These are phyloP conservation scores for Xylaria sp. DNA, from an alignment of 2,329 filamentous ascomycete genomes.

Conservation along the genomic window DNA sequence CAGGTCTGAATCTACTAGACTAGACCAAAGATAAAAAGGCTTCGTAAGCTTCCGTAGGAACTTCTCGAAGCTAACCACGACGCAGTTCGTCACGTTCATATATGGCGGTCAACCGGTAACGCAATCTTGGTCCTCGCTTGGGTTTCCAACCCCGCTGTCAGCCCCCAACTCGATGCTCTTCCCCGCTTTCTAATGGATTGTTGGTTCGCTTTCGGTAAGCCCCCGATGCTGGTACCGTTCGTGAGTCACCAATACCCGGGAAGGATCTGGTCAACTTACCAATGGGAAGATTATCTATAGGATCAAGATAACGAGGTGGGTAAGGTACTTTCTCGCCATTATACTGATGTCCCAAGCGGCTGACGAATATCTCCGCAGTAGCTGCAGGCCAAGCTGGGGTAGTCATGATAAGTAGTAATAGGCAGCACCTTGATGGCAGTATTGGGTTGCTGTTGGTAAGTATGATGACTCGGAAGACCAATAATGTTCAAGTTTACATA, in stretches of 20 bases:
- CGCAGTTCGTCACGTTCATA: constrained; percentile 20
- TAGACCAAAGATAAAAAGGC: constrained; percentile 28
- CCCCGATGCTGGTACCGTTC: background rate
- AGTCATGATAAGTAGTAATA: background rate
- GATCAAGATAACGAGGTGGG: constrained; percentile 3
- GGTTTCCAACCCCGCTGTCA: constrained; percentile 26
- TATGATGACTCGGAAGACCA: background rate
- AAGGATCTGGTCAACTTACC: constrained; percentile 6
- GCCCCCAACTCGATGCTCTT: constrained; percentile 24
- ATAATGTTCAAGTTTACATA: background rate
- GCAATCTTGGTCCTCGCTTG: constrained; percentile 10
- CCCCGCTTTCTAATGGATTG: constrained; percentile 25
- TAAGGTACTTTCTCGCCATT: constrained; percentile 8
- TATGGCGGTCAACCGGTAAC: constrained; percentile 26
- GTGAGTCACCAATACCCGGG: constrained; percentile 23
- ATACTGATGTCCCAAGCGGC: background rate
- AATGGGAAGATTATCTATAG: constrained; percentile 9
- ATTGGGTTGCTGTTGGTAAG: constrained; percentile 4
- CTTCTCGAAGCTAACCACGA: constrained; percentile 5
- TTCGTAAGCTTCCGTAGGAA: constrained; percentile 40
- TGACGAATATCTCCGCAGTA: constrained; percentile 33
- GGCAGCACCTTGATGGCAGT: constrained; percentile 20
- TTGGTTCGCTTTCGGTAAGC: constrained; percentile 5
- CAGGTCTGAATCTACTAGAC: constrained; percentile 19
- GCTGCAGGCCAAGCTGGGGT: constrained; percentile 30